Conservation (phyloP, 108 stramenopile species). For the Fragilaria crotonensis region DNA sequence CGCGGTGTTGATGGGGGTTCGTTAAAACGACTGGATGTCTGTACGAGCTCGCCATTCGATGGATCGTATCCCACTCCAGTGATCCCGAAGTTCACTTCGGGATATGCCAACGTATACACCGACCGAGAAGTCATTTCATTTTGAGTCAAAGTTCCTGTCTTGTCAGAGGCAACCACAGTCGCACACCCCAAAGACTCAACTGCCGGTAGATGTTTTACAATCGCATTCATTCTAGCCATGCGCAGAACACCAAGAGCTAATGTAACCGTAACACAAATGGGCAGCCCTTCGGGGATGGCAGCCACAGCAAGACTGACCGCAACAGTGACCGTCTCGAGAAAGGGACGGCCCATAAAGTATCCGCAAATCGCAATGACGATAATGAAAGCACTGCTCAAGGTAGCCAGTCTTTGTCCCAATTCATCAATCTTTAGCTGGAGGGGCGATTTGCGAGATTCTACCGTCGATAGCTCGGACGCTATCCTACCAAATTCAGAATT, state of each 20-base stretch:
- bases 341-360: constrained; percentile 68
- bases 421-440: constrained; percentile 96
- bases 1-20: constrained; percentile 1
- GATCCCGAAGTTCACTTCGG: constrained; percentile 51
- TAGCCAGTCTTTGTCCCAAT: constrained; percentile 79
- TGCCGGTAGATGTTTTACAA: constrained; percentile 91
- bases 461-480: constrained; percentile 66
- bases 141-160: constrained; percentile 97
- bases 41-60: constrained; percentile 34
- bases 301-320: constrained; percentile 98
- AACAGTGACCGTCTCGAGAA: constrained; percentile 84
- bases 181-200: constrained; percentile 95
- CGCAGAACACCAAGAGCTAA: constrained; percentile 90
- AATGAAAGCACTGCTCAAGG: constrained; percentile 76
- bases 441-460: constrained; percentile 80
- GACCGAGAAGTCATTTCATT: constrained; percentile 91
- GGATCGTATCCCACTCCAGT: constrained; percentile 73
- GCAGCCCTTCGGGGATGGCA: constrained; percentile 94
- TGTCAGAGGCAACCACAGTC: constrained; percentile 91
- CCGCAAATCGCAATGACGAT: constrained; percentile 81
- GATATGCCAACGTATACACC: constrained; percentile 62
- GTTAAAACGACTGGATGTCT: constrained; percentile 12
- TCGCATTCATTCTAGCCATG: constrained; percentile 86
- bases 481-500: constrained; percentile 92
- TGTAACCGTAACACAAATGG: constrained; percentile 87